Percentiles rank a stretch among this genome's conserved stretches.
phyloP scores from a whole-genome alignment of 1,284 basidiomycete species.

The Ganoderma lingzhi region DNA sequence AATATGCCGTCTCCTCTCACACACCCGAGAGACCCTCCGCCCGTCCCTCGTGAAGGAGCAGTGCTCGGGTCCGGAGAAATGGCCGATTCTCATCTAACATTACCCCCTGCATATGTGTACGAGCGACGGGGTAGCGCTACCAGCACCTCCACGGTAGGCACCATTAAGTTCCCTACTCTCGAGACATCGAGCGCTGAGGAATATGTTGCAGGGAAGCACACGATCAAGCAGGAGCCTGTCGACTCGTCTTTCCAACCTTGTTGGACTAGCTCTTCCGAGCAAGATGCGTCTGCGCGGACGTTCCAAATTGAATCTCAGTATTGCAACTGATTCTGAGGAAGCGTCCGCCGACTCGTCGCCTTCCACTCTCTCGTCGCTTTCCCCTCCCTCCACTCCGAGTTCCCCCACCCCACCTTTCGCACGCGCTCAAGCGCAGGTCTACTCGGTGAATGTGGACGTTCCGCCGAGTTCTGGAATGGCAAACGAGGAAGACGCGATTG shows the following conservation, averaged over 20 bases:
- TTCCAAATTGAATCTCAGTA: conserved; percentile 40
- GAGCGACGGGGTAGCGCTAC: conserved; percentile 40
- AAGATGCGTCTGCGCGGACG: conserved; percentile 32
- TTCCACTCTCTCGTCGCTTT: conserved; percentile 32
- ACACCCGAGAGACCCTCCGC: conserved; percentile 32
- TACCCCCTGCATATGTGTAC: conserved; percentile 37
- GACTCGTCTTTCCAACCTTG: conserved; percentile 33
- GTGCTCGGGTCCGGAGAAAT: conserved; percentile 8
- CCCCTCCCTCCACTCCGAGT: conserved; percentile 31
- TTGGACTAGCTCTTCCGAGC: conserved; percentile 31
- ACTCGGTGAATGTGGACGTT: conserved; percentile 17
- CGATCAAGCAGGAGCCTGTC: conserved; percentile 36
- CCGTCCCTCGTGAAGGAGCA: conserved; percentile 22
- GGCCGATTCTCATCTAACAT: conserved; percentile 12
- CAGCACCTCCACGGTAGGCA: conserved; percentile 37
- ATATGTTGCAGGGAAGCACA: conserved; percentile 28
- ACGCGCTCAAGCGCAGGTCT: conserved; percentile 28
- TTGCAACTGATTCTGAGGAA: conserved; percentile 30
- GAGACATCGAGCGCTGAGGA: conserved; percentile 4
- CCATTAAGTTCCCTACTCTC: conserved; percentile 5
- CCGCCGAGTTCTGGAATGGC: conserved; percentile 18
- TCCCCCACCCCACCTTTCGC: conserved; percentile 31
- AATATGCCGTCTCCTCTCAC: conserved; percentile 30
- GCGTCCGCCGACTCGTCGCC: conserved; percentile 36
- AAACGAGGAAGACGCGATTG: conserved; percentile 35